These are phyloP conservation scores for Suillus ampliporus DNA, from an alignment of 768 basidiomycete genomes.

Conservation along the genomic window DNA sequence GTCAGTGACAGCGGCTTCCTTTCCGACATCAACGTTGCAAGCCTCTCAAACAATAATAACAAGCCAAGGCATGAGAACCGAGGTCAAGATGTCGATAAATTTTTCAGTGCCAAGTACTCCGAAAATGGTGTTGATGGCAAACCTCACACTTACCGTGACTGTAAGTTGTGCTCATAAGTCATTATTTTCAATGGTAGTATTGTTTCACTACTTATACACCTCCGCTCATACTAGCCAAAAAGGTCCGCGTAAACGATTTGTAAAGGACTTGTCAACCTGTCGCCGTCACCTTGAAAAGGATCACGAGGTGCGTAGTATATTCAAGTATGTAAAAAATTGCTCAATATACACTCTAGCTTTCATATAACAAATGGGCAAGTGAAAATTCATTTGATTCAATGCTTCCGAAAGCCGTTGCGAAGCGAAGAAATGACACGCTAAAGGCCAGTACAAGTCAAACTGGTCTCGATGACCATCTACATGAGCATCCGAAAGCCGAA, in stretches of 20 bases:
- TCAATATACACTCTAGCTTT: too few relatives aligned
- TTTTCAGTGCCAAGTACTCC: not conserved
- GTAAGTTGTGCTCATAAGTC: not conserved
- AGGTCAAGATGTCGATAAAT: slow-evolving; percentile 3
- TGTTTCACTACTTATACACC: too few relatives aligned
- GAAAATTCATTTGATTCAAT: slow-evolving; percentile 33
- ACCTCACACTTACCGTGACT: not conserved
- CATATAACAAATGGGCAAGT: slow-evolving; percentile 28
- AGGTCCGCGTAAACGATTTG: not conserved
- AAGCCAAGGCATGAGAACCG: not conserved
- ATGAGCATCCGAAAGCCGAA: slow-evolving; percentile 14
- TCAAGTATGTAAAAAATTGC: too few relatives aligned
- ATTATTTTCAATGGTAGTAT: too few relatives aligned
- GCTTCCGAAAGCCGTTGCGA: slow-evolving; percentile 22
- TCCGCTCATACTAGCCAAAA: too few relatives aligned
- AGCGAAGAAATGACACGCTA: slow-evolving; percentile 1
- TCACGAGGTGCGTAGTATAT: not conserved
- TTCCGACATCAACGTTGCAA: slow-evolving; percentile 14
- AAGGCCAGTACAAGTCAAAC: slow-evolving; percentile 4
- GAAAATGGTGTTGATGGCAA: not conserved
- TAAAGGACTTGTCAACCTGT: not conserved
- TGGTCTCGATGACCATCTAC: slow-evolving; percentile 20
- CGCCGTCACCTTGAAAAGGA: not conserved
- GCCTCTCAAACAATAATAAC: not conserved
- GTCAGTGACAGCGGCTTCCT: slow-evolving; percentile 18